These are phyloP conservation scores for Amorphotheca resinae DNA, from an alignment of 495 filamentous ascomycete genomes.

Conservation along the genomic window DNA sequence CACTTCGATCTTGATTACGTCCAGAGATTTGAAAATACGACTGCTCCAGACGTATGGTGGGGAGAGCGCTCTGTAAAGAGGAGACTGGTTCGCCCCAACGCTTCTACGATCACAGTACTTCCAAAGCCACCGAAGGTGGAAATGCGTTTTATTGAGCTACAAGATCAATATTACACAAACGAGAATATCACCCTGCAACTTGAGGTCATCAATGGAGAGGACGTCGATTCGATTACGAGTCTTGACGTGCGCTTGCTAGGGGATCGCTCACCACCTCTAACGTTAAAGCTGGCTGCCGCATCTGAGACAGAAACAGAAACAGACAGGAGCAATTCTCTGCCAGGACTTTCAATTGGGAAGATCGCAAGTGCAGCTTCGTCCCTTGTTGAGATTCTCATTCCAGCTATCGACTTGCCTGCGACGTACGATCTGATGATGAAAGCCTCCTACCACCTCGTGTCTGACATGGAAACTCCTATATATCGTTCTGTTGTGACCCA, in stretches of 20 bases:
- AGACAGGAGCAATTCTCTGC: constrained; percentile 23
- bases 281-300: constrained; percentile 6
- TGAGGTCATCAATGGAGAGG: constrained; percentile 70
- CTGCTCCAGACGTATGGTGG: constrained; percentile 40
- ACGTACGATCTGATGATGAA: constrained; percentile 60
- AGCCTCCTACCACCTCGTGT: constrained; percentile 61
- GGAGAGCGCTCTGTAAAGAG: constrained; percentile 32
- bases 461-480: constrained; percentile 75
- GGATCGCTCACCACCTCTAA: constrained; percentile 36
- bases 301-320: constrained; percentile 27
- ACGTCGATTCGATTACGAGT: constrained; percentile 57
- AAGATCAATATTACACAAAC: constrained; percentile 68
- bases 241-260: constrained; percentile 58
- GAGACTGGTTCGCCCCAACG: constrained; percentile 34
- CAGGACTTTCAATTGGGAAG: constrained; percentile 32
- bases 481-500: constrained; percentile 53
- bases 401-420: constrained; percentile 37
- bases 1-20: constrained; percentile 57
- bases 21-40: constrained; percentile 35
- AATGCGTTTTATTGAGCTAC: constrained; percentile 46
- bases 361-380: constrained; percentile 27
- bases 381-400: constrained; percentile 37
- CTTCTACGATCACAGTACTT: constrained; percentile 50
- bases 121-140: constrained; percentile 90
- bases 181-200: constrained; percentile 58